phyloP scores from a whole-genome alignment of 495 filamentous ascomycete genomes.

The Neohortaea acidophila region DNA sequence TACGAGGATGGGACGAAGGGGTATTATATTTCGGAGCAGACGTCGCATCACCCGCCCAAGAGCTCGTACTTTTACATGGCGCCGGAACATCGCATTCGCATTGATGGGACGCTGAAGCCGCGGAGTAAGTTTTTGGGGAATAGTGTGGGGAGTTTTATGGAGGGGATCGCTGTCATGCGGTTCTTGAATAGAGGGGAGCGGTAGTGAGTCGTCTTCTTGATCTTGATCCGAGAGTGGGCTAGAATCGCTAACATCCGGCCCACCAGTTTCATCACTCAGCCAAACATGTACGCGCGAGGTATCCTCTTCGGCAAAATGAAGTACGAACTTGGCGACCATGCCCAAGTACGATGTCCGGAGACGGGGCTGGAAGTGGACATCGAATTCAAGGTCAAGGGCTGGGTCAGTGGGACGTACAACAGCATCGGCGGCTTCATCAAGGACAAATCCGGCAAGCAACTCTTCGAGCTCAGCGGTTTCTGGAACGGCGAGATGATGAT shows the following conservation, averaged over 20 bases:
- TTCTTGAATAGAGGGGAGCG: constrained; percentile 71
- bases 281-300: constrained; percentile 97
- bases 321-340: constrained; percentile 95
- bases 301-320: constrained; percentile 99
- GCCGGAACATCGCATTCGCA: constrained; percentile 82
- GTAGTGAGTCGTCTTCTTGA: constrained; percentile 49
- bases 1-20: constrained; percentile 71
- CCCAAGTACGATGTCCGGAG: constrained; percentile 85
- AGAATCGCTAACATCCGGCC: constrained; percentile 1
- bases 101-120: constrained; percentile 93
- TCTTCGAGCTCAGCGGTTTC: constrained; percentile 80
- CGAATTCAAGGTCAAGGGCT: constrained; percentile 98
- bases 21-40: constrained; percentile 95
- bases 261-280: constrained; percentile 71
- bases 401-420: constrained; percentile 91
- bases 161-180: constrained; percentile 76
- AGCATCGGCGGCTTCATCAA: constrained; percentile 87
- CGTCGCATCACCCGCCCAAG: constrained; percentile 94
- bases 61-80: constrained; percentile 99
- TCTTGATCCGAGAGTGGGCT: background rate
- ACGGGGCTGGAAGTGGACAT: constrained; percentile 74
- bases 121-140: constrained; percentile 93
- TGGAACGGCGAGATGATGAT: constrained; percentile 94
- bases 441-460: constrained; percentile 65
- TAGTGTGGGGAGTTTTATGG: constrained; percentile 96